phyloP scores from a whole-genome alignment of 345 rosid genomes.

The Rhodamnia rubescens region DNA sequence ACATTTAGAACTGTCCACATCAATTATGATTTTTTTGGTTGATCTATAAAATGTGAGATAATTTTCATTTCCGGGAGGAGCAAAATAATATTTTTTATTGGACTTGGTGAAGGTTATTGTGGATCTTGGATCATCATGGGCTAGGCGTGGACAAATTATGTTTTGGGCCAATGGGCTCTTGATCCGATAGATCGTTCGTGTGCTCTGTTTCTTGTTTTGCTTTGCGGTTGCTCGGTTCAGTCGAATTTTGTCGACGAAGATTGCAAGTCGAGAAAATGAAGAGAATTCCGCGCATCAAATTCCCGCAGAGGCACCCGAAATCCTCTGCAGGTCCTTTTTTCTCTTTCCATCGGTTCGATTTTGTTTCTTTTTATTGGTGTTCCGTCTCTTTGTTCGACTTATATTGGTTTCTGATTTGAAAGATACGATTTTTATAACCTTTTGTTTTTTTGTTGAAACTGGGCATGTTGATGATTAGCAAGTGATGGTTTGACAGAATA shows the following conservation, averaged over 20 bases:
- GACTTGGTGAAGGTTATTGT: neutral
- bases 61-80: neutral
- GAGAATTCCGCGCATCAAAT: slow-evolving; percentile 66
- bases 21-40: neutral
- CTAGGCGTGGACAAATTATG: neutral
- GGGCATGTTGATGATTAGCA: neutral
- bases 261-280: slow-evolving; percentile 11
- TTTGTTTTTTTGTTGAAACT: neutral
- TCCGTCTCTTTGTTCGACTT: neutral
- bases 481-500: neutral
- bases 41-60: neutral
- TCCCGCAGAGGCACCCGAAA: slow-evolving; percentile 43
- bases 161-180: neutral
- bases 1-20: neutral
- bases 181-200: neutral
- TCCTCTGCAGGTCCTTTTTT: slow-evolving; percentile 9
- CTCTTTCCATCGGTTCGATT: neutral
- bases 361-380: neutral
- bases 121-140: neutral
- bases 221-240: neutral
- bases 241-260: neutral
- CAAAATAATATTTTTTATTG: neutral
- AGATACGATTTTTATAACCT: neutral
- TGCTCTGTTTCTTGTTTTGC: neutral
- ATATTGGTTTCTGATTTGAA: too few species aligned